These are phyloP conservation scores for Cytidiella melzeri DNA, from an alignment of 768 basidiomycete genomes.

Conservation along the genomic window DNA sequence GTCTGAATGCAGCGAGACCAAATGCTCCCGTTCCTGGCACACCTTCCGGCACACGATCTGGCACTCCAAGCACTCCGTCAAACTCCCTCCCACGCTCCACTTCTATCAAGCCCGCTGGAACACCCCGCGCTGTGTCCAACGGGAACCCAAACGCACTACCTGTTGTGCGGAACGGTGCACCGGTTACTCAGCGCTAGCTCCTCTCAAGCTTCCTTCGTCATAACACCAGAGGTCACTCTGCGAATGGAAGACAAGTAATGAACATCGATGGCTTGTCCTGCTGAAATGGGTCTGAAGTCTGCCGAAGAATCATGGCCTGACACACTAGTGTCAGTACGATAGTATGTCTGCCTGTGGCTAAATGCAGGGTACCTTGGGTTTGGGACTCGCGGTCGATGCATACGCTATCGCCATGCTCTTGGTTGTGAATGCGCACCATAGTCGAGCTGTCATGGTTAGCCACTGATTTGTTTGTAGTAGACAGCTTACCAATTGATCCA, in stretches of 20 bases:
- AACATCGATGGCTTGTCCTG: slow-evolving; percentile 31
- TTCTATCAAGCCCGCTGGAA: slow-evolving; percentile 1
- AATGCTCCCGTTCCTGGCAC: slow-evolving; percentile 9
- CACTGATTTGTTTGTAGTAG: too few species aligned
- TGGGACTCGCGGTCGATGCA: slow-evolving; percentile 45
- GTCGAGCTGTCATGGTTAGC: slow-evolving; percentile 46
- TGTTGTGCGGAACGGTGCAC: slow-evolving; percentile 3
- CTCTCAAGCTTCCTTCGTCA: background rate
- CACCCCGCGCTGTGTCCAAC: background rate
- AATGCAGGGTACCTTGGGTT: slow-evolving; percentile 46
- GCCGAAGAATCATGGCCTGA: slow-evolving; percentile 33
- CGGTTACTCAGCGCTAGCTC: background rate
- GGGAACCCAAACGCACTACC: background rate
- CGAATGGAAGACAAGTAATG: slow-evolving; percentile 48
- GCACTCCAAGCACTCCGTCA: slow-evolving; percentile 3
- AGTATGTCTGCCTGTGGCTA: background rate
- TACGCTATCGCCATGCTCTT: slow-evolving; percentile 78
- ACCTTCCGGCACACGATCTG: background rate
- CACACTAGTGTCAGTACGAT: background rate
- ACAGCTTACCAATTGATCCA: slow-evolving; percentile 24
- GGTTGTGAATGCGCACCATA: slow-evolving; percentile 85
- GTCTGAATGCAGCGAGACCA: slow-evolving; percentile 54
- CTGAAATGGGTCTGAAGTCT: slow-evolving; percentile 14
- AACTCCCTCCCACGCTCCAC: slow-evolving; percentile 11
- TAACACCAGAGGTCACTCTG: slow-evolving; percentile 1